phyloP scores from a whole-genome alignment of 1,284 basidiomycete species.

The Xerocomus nothofagi region DNA sequence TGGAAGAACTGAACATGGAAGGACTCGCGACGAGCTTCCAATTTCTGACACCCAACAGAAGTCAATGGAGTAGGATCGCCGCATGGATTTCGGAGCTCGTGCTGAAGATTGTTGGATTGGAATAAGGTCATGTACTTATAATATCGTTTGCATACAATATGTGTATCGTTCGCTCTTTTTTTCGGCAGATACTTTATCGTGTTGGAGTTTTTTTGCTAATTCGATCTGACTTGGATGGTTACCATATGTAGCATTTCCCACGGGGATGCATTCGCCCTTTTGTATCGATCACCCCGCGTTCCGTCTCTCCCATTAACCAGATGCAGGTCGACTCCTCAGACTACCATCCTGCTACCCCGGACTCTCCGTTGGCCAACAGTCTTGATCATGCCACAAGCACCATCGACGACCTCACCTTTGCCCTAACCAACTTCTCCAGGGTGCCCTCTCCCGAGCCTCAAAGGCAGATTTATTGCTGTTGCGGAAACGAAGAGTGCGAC shows the following conservation, averaged over 20 bases:
- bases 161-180: constrained; percentile 13
- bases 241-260: constrained; percentile 26
- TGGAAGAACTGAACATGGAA: constrained; percentile 71
- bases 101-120: constrained; percentile 50
- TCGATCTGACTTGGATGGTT: constrained; percentile 3
- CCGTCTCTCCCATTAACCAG: constrained; percentile 4
- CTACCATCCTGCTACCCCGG: constrained; percentile 45
- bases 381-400: constrained; percentile 62
- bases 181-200: constrained; percentile 17
- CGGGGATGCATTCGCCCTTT: constrained; percentile 6
- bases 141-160: constrained; percentile 18
- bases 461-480: constrained; percentile 58
- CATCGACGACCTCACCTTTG: constrained; percentile 75
- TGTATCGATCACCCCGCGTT: constrained; percentile 4
- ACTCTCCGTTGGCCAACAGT: constrained; percentile 56
- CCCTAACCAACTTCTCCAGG: constrained; percentile 68
- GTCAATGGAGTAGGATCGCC: constrained; percentile 62
- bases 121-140: constrained; percentile 29
- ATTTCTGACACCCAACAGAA: constrained; percentile 61
- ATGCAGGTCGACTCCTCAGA: constrained; percentile 25
- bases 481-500: constrained; percentile 63
- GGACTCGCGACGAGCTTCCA: constrained; percentile 68
- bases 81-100: constrained; percentile 73
- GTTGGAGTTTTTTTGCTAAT: constrained; percentile 21
- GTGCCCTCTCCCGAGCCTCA: constrained; percentile 65